Base-by-base conservation (phyloP, 225 moss, liverwort and hornwort species). In the Sphagnum tenellum region DNA sequence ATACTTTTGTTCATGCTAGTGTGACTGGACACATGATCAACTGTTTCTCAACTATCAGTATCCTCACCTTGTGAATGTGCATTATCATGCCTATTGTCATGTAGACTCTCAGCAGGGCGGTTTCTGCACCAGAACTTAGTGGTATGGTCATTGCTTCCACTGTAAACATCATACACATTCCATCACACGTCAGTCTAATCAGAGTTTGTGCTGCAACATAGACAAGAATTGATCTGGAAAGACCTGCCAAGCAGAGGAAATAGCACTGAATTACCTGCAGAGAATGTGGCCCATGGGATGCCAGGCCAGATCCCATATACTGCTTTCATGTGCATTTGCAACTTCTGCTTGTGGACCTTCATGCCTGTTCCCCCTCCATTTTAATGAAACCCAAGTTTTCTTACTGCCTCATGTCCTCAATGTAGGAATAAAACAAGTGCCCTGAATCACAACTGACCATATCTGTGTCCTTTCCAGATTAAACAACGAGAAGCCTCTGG, bases 231-330 rank as follows among this genome's bases (percentile, higher is more conserved):
- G 29, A 29, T 29, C 29, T 29, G 29, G 29, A 29, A 29, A 29
- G 29, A 29, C 29, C 29, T 29, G 29, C 29, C 29, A 29, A 29
- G 1, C 29, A 29, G 29, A 29, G 29, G 29, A 29, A 29, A 29
- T 29, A 29, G 29, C 29, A 29, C 29, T 1, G 29, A 29, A 1
- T 29, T 79, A 93, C 92, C 92, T 93, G 91, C 95, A 95, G 56
- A 96, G 72, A 73, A 96, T 78, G 71, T 96, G 96, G 13, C 96
- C 96, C 88, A 92, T 92, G 56, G 96, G 96, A 85, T 96, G 96
- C 96, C 96, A 96, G 72, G 96, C 96, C 78, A 96, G 76, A 73
- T 96, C 96, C 96, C 96, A 96, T 46, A 96, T 92, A 57, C 96
- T 96, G 67, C 87, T 92, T 70, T 96, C 92, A 71, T 96, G 96